Base-by-base conservation (phyloP, 208 protist species). In the Acanthamoeba culbertsoni region DNA sequence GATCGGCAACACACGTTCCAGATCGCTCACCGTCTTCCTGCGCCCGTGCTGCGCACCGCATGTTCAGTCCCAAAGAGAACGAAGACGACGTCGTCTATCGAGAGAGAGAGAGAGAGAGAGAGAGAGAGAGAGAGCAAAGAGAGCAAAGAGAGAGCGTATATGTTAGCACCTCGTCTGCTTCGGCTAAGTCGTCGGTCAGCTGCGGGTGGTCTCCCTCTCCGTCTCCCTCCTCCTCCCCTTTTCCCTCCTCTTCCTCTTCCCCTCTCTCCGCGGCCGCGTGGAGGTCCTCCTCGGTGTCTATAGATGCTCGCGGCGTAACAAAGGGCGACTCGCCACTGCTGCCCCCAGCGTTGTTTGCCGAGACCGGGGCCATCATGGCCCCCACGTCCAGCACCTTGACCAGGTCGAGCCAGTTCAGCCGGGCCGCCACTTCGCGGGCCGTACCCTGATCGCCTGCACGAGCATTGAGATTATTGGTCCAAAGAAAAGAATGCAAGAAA, bases 331-430 rank as follows among this genome's bases (percentile, higher is more conserved):
- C 23, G 1, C 16, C 26, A n/a, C n/a, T 20, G 14, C 55, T 20
- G 8, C 12, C 7, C 7, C 14, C 6, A 18, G 53, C 12, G 12
- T 33, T 33, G 20, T 63, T 7, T 14, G 55, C 35, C 18, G 16
- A 75, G 18, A 5, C 35, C 1, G 18, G 35, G 28, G 12, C 28
- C 45, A 84, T 77, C 42, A 92, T 92, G 23, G 35, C 59, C 1
- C 35, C 88, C 8, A 77, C 88, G 43, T 92, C 88, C 16, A 92
- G 35, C 7, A 92, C 35, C 37, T 92, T 71, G 26, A 92, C 65
- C 0, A 92, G 40, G 37, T 92, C 88, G 28, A 57, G 62, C 20
- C 88, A 0, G 43, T 77, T 77, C 43, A 62, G 42, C 6, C 62
- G 37, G 12, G 77, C 33, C 37, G 88, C 57, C 6, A 92, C 46